Evolutionary conservation across 805 yeast species (phyloP).

Genomic region (Lipomyces spencermartinsiae): DNA sequence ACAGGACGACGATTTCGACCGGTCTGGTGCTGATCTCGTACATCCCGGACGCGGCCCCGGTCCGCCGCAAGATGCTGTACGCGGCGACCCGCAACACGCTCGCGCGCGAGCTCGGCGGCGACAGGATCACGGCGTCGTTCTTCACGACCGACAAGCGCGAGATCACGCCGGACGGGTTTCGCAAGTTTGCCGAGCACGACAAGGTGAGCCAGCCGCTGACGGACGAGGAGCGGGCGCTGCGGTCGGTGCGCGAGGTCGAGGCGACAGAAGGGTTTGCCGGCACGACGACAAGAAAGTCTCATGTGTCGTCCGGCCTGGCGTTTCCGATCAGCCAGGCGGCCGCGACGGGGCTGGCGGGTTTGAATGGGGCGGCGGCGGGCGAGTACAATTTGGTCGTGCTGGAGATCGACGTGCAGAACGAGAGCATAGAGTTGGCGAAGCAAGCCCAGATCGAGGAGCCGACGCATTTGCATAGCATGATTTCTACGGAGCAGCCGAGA

Average conservation of each 20-base stretch:
- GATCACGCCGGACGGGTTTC: slow-evolving; percentile 57
- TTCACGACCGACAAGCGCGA: slow-evolving; percentile 66
- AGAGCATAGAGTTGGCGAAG: slow-evolving; percentile 53
- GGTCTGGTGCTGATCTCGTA: slow-evolving; percentile 71
- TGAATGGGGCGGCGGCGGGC: slow-evolving; percentile 42
- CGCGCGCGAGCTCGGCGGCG: slow-evolving; percentile 71
- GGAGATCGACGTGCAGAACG: slow-evolving; percentile 57
- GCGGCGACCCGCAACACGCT: slow-evolving; percentile 87
- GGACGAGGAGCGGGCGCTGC: slow-evolving; percentile 56
- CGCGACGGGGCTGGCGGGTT: slow-evolving; percentile 43
- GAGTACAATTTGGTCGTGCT: slow-evolving; percentile 53
- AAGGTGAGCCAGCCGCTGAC: slow-evolving; percentile 58
- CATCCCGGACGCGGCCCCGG: slow-evolving; percentile 86
- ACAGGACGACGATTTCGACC: slow-evolving; percentile 9
- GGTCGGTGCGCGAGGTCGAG: slow-evolving; percentile 34
- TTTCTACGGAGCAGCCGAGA: slow-evolving; percentile 57
- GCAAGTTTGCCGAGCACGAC: slow-evolving; percentile 49
- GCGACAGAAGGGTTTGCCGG: slow-evolving; percentile 35
- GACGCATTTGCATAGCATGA: slow-evolving; percentile 44
- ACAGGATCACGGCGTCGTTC: slow-evolving; percentile 56
- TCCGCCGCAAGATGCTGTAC: slow-evolving; percentile 87
- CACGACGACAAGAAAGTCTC: slow-evolving; percentile 30
- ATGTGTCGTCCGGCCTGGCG: slow-evolving; percentile 36
- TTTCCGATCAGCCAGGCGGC: slow-evolving; percentile 45
- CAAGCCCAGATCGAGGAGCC: slow-evolving; percentile 42